A percentile compares a stretch with the other conserved stretches of the same genome.
Conservation (phyloP, 1,284 basidiomycete genomes). For the Agaricales sp. region DNA sequence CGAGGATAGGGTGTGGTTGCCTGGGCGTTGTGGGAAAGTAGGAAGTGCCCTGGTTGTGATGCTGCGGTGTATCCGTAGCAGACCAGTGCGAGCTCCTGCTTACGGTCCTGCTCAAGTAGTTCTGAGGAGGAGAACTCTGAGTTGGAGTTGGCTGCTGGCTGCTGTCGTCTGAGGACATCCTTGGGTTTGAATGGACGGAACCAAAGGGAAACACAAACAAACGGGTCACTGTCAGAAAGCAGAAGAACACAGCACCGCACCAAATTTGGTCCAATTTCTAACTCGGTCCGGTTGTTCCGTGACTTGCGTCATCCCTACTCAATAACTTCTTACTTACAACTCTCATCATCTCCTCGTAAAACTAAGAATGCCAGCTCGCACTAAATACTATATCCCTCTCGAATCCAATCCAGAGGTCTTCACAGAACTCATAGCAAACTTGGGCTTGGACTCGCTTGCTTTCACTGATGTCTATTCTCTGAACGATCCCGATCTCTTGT, state of each 20-base stretch:
- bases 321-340: too few relatives aligned
- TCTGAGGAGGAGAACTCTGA: constrained; percentile 29
- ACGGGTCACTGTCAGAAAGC: too few relatives aligned
- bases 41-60: constrained; percentile 59
- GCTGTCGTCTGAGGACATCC: neutral
- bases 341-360: too few relatives aligned
- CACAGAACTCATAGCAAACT: constrained; percentile 2
- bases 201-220: too few relatives aligned
- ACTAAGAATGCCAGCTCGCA: constrained; percentile 1
- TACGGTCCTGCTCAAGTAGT: constrained; percentile 27
- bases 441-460: neutral
- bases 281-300: too few relatives aligned
- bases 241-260: too few relatives aligned
- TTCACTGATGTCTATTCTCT: constrained; percentile 5
- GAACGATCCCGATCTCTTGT: constrained; percentile 3
- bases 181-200: neutral
- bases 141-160: neutral
- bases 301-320: too few relatives aligned
- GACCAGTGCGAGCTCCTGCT: constrained; percentile 46
- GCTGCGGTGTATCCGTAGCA: constrained; percentile 42
- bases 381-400: constrained; percentile 3
- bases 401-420: constrained; percentile 6
- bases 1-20: constrained; percentile 27
- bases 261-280: too few relatives aligned
- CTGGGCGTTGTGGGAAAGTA: constrained; percentile 40